phyloP scores from a whole-genome alignment of 176 grass and related monocot species.

The bread wheat (Triticum aestivum) region DNA sequence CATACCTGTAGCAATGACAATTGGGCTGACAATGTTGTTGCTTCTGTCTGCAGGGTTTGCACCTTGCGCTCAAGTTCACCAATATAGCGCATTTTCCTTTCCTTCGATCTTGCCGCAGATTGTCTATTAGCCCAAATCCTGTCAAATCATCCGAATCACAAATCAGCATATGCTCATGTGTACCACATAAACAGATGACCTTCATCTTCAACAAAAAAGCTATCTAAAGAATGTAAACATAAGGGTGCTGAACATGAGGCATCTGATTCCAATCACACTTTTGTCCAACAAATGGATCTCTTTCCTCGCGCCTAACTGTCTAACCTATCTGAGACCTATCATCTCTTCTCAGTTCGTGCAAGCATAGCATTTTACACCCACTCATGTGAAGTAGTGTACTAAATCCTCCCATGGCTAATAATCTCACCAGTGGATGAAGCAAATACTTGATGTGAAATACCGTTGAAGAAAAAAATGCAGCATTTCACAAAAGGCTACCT shows the following conservation, averaged over 20 bases:
- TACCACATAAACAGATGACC: neutral
- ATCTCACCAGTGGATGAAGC: neutral
- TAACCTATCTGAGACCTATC: neutral
- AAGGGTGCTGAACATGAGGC: neutral
- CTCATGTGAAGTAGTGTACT: neutral
- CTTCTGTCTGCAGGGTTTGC: constrained; percentile 61
- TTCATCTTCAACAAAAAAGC: constrained; percentile 3
- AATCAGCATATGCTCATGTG: constrained; percentile 28
- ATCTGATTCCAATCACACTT: neutral
- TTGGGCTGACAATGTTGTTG: constrained; percentile 65
- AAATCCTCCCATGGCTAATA: neutral
- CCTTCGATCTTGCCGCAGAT: constrained; percentile 82
- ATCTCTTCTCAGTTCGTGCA: neutral
- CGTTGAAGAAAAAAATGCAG: neutral
- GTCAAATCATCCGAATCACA: constrained; percentile 13
- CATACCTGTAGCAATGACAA: constrained; percentile 60
- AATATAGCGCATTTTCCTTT: constrained; percentile 84
- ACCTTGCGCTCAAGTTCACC: constrained; percentile 67
- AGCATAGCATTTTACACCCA: neutral
- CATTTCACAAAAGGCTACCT: constrained; percentile 15
- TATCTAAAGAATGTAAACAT: neutral
- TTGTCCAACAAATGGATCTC: neutral
- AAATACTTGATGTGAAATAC: neutral
- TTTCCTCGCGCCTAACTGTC: neutral
- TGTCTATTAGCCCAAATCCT: constrained; percentile 91